Evolutionary conservation across 2,329 filamentous ascomycete genomes (phyloP).

Genomic region (Aspergillus pseudoterreus): DNA sequence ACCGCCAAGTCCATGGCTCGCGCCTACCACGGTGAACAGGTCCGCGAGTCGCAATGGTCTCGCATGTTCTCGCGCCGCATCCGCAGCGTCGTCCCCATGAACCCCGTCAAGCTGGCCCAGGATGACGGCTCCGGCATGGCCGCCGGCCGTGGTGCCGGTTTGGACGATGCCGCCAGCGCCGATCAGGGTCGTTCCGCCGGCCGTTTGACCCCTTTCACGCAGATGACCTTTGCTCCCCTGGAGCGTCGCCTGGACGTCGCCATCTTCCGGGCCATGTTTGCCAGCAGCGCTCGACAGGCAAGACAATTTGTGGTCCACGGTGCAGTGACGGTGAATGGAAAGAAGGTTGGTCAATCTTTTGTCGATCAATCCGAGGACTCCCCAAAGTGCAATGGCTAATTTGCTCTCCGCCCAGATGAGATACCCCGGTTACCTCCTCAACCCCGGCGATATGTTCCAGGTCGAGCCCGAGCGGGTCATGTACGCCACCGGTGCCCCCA

Average conservation of each 20-base stretch:
- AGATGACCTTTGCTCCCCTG: slow-evolving; percentile 90
- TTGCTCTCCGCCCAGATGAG: slow-evolving; percentile 64
- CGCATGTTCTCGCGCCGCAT: slow-evolving; percentile 84
- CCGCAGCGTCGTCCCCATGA: slow-evolving; percentile 80
- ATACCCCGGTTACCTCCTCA: slow-evolving; percentile 87
- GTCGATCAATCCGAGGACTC: background rate
- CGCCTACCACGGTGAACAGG: slow-evolving; percentile 90
- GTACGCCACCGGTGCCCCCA: slow-evolving; percentile 76
- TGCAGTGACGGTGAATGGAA: slow-evolving; percentile 90
- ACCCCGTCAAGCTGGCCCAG: slow-evolving; percentile 71
- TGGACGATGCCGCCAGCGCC: slow-evolving; percentile 31
- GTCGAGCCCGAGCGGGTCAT: slow-evolving; percentile 86
- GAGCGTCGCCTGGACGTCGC: slow-evolving; percentile 92
- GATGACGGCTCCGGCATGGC: slow-evolving; percentile 81
- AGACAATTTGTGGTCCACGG: slow-evolving; percentile 93
- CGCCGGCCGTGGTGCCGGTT: slow-evolving; percentile 75
- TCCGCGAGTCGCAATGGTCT: slow-evolving; percentile 89
- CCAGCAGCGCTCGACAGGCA: slow-evolving; percentile 87
- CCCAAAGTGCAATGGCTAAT: slow-evolving; percentile 4
- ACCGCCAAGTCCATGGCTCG: slow-evolving; percentile 76
- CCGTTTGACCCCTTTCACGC: slow-evolving; percentile 76
- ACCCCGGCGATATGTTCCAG: slow-evolving; percentile 97
- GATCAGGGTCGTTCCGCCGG: background rate
- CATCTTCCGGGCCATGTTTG: slow-evolving; percentile 88
- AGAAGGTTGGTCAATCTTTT: slow-evolving; percentile 63